A percentile compares a stretch with the other conserved stretches of the same genome.
Conservation (phyloP, 352 stramenopile species). For the Pythium scleroteichum region DNA sequence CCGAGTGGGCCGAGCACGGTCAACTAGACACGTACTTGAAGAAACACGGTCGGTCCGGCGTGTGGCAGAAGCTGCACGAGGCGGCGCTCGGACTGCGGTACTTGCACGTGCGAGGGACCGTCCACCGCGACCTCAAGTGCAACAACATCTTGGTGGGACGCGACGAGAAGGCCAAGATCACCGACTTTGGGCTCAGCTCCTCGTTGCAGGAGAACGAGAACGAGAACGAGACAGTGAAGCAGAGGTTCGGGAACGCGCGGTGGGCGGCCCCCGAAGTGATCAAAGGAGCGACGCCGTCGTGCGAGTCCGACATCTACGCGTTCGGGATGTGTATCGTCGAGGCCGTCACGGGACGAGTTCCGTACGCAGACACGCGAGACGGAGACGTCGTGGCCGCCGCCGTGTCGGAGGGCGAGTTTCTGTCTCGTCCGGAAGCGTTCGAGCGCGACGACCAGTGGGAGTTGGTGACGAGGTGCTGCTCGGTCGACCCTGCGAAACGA, state of each 20-base stretch:
- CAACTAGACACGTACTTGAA: conserved; percentile 46
- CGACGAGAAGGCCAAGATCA: conserved; percentile 24
- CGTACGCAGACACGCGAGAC: background rate
- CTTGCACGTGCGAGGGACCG: conserved; percentile 51
- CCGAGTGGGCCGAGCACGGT: conserved; percentile 39
- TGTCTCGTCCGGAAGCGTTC: background rate
- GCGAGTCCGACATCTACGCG: conserved; percentile 33
- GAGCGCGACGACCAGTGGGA: conserved; percentile 3
- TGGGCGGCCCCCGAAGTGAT: conserved; percentile 34
- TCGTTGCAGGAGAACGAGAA: background rate
- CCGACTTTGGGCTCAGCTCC: conserved; percentile 25
- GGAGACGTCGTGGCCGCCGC: background rate
- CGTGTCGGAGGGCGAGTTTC: conserved; percentile 2
- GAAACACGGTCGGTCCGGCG: conserved; percentile 16
- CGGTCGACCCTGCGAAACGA: background rate
- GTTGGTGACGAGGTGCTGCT: background rate
- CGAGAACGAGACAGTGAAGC: background rate
- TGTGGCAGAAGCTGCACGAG: conserved; percentile 40
- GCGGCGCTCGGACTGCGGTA: conserved; percentile 60
- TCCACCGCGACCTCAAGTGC: conserved; percentile 33
- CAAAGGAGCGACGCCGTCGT: conserved; percentile 8
- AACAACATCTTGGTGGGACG: conserved; percentile 35
- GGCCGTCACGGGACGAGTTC: conserved; percentile 16
- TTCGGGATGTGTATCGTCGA: conserved; percentile 40
- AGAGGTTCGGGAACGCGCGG: conserved; percentile 6